phyloP scores from a whole-genome alignment of 2,329 filamentous ascomycete genomes.

The Chaetothyriales sp. region DNA sequence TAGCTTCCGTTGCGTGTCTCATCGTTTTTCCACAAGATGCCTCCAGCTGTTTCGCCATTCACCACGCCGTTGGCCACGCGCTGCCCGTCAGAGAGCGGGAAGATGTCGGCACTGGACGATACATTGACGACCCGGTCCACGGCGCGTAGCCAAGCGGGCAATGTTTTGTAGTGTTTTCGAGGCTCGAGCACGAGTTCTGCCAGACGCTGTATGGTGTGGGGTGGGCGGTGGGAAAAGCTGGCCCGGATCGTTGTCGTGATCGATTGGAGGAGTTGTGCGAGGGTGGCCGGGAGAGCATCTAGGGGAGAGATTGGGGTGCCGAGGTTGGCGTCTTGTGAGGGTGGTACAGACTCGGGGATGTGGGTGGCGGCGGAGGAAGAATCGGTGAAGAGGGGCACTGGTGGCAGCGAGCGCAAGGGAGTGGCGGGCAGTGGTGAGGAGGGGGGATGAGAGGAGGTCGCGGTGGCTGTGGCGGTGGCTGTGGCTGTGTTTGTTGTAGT shows the following conservation, averaged over 20 bases:
- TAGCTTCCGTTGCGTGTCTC: constrained; percentile 18
- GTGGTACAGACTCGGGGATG: constrained; percentile 28
- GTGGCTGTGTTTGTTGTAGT: not conserved
- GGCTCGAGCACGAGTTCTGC: constrained; percentile 72
- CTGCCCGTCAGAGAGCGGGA: constrained; percentile 54
- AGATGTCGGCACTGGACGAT: constrained; percentile 63
- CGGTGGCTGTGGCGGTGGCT: constrained; percentile 17
- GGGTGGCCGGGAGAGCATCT: constrained; percentile 43
- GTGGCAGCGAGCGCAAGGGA: constrained; percentile 22
- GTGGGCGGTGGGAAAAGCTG: constrained; percentile 59
- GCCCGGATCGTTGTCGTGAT: constrained; percentile 45
- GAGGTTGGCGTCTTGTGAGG: constrained; percentile 27
- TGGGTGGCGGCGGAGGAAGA: constrained; percentile 26
- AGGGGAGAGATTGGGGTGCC: constrained; percentile 14
- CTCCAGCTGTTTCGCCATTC: constrained; percentile 42
- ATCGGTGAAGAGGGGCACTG: constrained; percentile 23
- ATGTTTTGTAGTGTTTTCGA: constrained; percentile 60
- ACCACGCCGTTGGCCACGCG: constrained; percentile 37
- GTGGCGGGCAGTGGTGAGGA: constrained; percentile 25
- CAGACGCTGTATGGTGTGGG: constrained; percentile 83
- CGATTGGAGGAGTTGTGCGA: constrained; percentile 46
- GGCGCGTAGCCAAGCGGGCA: constrained; percentile 76
- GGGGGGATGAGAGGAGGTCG: constrained; percentile 19
- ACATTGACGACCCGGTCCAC: constrained; percentile 83
- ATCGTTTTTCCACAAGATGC: constrained; percentile 24